Conservation (phyloP, 2,329 filamentous ascomycete genomes). For the Thelonectria discophora region DNA sequence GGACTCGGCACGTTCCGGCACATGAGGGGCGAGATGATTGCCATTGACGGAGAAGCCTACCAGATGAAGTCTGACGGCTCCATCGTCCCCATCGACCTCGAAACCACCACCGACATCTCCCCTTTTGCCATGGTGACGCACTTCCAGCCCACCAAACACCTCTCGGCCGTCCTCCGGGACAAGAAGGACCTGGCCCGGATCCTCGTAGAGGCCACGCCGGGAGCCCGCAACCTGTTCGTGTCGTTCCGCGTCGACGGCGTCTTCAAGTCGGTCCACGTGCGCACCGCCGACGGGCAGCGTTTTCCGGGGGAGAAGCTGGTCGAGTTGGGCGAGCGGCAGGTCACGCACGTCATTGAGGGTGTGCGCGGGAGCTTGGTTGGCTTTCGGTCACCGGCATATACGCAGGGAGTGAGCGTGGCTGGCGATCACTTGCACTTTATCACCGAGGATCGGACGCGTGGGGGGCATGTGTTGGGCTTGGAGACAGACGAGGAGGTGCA, state of each 20-base stretch:
- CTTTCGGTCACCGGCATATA: conserved; percentile 26
- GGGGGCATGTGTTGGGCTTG: conserved; percentile 27
- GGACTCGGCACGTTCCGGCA: conserved; percentile 36
- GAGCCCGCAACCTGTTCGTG: conserved; percentile 23
- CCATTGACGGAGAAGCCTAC: conserved; percentile 27
- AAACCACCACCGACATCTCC: neutral
- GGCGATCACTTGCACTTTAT: conserved; percentile 32
- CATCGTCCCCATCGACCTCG: conserved; percentile 1
- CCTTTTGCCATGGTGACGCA: conserved; percentile 30
- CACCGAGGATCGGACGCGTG: neutral
- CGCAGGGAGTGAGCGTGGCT: conserved; percentile 32
- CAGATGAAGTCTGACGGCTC: conserved; percentile 32
- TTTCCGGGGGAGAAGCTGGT: conserved; percentile 24
- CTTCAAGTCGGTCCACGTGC: conserved; percentile 24
- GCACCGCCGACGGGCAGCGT: conserved; percentile 25
- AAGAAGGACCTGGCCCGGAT: conserved; percentile 1
- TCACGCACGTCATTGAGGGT: conserved; percentile 12
- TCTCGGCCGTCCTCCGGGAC: neutral
- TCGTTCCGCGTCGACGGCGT: conserved; percentile 16
- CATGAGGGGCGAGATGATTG: conserved; percentile 37
- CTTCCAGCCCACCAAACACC: conserved; percentile 13
- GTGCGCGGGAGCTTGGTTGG: conserved; percentile 21
- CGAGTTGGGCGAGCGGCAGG: conserved; percentile 29
- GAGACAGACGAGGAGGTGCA: conserved; percentile 20
- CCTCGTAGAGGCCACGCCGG: conserved; percentile 14